Conservation (phyloP, 352 stramenopile species). For the Globisporangium alternatum region DNA sequence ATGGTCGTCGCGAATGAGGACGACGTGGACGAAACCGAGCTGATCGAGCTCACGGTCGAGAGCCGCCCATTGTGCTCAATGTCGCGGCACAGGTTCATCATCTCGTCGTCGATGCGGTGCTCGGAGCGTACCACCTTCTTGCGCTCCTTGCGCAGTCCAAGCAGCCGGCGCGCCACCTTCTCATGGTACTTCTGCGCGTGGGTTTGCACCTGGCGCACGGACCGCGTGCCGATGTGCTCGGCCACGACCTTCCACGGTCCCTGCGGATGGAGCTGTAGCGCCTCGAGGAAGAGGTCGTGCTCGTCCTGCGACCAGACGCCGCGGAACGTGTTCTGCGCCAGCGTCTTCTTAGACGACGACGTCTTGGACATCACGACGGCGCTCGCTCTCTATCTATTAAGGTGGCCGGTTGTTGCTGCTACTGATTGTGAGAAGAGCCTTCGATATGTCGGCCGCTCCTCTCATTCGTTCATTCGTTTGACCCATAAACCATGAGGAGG, state of each 20-base stretch:
- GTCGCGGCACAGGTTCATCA: slow-evolving; percentile 19
- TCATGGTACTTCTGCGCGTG: slow-evolving; percentile 68
- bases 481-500: too few relatives aligned
- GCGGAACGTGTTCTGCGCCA: slow-evolving; percentile 13
- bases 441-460: too few relatives aligned
- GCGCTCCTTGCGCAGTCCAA: slow-evolving; percentile 41
- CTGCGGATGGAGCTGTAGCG: slow-evolving; percentile 44
- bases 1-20: slow-evolving; percentile 2
- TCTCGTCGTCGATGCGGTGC: slow-evolving; percentile 55
- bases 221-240: slow-evolving; percentile 45
- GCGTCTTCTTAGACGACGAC: neutral
- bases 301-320: slow-evolving; percentile 54
- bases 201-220: slow-evolving; percentile 56
- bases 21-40: neutral
- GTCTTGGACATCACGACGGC: neutral
- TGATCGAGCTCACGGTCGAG: slow-evolving; percentile 1
- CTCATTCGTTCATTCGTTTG: too few relatives aligned
- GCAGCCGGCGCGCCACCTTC: slow-evolving; percentile 45
- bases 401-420: too few relatives aligned
- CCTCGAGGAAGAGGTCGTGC: slow-evolving; percentile 57
- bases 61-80: slow-evolving; percentile 7
- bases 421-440: too few relatives aligned
- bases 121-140: slow-evolving; percentile 31
- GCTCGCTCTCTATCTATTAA: neutral
- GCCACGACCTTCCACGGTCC: slow-evolving; percentile 55